A percentile compares a stretch with the other conserved stretches of the same genome.
These are phyloP conservation scores for Ensete glaucum DNA, from an alignment of 176 grass and related monocot genomes.

Conservation along the genomic window DNA sequence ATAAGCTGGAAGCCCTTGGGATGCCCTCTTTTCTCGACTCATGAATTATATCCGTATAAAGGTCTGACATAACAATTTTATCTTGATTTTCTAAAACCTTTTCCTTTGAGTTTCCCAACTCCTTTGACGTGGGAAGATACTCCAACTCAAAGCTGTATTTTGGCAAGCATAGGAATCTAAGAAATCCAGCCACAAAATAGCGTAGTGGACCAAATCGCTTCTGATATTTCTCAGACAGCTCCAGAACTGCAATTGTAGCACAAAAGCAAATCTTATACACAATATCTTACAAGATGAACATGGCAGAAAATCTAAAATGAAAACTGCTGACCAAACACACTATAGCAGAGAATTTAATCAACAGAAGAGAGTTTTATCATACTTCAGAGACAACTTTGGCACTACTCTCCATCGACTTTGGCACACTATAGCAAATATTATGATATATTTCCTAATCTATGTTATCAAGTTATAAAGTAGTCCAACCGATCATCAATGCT, in stretches of 20 bases:
- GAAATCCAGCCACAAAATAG: conserved; percentile 65
- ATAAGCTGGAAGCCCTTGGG: conserved; percentile 69
- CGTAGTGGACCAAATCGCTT: conserved; percentile 61
- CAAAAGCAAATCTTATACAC: conserved; percentile 5
- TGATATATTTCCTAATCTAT: too few species aligned
- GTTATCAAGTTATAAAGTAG: too few species aligned
- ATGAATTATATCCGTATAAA: not conserved
- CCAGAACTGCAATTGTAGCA: conserved; percentile 41
- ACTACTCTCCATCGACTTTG: too few species aligned
- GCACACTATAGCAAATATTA: too few species aligned
- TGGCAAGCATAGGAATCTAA: conserved; percentile 81
- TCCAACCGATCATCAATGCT: too few species aligned
- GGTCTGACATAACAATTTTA: not conserved
- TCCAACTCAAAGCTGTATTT: conserved; percentile 85
- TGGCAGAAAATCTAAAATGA: too few species aligned
- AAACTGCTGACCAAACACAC: too few species aligned
- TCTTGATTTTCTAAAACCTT: conserved; percentile 15
- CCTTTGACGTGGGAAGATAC: conserved; percentile 47
- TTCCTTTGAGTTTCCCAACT: conserved; percentile 19
- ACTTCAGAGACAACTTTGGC: not conserved
- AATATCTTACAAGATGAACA: not conserved
- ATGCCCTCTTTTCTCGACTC: conserved; percentile 12
- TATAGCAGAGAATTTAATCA: too few species aligned
- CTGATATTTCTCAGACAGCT: conserved; percentile 81
- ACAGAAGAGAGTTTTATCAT: not conserved